Conservation (phyloP, 148 eudicot species). For the Persicaria maculosa region DNA sequence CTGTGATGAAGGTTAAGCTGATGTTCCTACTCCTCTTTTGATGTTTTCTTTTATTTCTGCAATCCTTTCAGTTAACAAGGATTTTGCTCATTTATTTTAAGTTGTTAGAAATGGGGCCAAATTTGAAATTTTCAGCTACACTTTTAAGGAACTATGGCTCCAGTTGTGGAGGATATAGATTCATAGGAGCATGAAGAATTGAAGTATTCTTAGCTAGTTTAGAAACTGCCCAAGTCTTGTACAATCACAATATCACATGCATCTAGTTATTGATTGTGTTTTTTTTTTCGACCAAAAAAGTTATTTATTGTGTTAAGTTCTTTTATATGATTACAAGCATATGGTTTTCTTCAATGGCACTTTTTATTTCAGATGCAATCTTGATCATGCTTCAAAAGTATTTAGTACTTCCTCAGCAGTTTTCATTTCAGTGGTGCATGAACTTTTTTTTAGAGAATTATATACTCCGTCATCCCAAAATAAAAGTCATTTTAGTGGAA, state of each 20-base stretch:
- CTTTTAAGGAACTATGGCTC: not conserved
- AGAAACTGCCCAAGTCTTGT: not conserved
- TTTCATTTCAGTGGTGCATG: not conserved
- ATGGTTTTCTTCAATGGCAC: not conserved
- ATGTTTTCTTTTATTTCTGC: not conserved
- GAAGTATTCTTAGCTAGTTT: not conserved
- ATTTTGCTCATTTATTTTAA: not conserved
- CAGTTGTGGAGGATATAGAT: not conserved
- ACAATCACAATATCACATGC: not conserved
- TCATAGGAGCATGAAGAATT: not conserved
- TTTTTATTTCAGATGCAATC: not conserved
- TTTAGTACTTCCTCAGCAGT: not conserved
- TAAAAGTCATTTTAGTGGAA: no score
- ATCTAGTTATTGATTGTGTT: not conserved
- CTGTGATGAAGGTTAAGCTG: slow-evolving; percentile 60
- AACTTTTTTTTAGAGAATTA: not conserved
- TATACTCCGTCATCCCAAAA: not conserved
- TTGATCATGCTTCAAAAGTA: not conserved
- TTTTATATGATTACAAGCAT: not conserved
- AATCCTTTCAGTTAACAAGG: not conserved
- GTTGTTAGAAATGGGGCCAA: not conserved
- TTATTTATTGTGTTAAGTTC: not conserved
- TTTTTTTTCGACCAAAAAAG: no score
- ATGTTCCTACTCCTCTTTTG: not conserved
- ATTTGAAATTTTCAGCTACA: not conserved